Percentiles rank a stretch among this genome's conserved stretches.
Evolutionary conservation across 2,329 filamentous ascomycete genomes (phyloP).

Genomic region (Fusarium sp.): DNA sequence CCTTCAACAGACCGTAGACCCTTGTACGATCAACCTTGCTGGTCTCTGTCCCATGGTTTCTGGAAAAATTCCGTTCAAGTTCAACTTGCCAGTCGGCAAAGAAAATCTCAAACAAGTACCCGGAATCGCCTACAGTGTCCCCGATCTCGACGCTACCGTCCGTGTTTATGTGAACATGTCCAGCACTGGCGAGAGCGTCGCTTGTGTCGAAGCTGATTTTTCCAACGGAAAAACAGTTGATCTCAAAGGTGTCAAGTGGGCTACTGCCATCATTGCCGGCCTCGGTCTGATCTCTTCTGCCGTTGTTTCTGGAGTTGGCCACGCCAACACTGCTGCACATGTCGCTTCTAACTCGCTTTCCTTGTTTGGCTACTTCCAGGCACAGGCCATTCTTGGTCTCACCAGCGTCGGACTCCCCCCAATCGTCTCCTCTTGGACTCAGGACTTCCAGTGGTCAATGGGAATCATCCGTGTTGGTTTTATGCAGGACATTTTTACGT

Average conservation of each 20-base stretch:
- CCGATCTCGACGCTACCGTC: constrained; percentile 89
- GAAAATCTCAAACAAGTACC: constrained; percentile 74
- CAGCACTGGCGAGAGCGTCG: constrained; percentile 68
- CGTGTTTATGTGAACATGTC: constrained; percentile 82
- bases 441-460: constrained; percentile 99
- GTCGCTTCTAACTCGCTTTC: constrained; percentile 93
- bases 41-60: constrained; percentile 93
- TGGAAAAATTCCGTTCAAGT: constrained; percentile 79
- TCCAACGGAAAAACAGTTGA: constrained; percentile 95
- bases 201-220: constrained; percentile 86
- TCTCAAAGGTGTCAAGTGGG: constrained; percentile 87
- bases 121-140: constrained; percentile 86
- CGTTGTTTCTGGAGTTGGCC: constrained; percentile 87
- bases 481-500: constrained; percentile 87
- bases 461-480: constrained; percentile 90
- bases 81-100: constrained; percentile 69
- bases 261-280: constrained; percentile 86
- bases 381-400: constrained; percentile 90
- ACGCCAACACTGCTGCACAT: constrained; percentile 93
- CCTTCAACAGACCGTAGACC: constrained; percentile 74
- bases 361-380: constrained; percentile 95
- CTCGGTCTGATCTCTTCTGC: constrained; percentile 85
- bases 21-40: constrained; percentile 74
- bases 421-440: constrained; percentile 91
- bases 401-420: constrained; percentile 83